Base-by-base conservation (phyloP, 2,329 filamentous ascomycete genomes). In the Aureobasidium zeae region DNA sequence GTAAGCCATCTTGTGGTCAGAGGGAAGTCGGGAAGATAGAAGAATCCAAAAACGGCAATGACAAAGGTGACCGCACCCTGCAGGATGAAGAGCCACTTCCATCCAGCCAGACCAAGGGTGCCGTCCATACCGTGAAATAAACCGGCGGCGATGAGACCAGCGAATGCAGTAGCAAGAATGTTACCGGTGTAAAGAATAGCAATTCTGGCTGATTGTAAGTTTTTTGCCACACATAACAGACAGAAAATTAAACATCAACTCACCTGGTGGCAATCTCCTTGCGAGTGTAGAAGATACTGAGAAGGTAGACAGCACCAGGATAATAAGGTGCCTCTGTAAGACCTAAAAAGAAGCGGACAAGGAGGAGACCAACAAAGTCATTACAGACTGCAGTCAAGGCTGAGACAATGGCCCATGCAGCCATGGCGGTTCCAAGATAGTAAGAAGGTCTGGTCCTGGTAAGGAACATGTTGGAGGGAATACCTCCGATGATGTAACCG, bases 71-170 rank as follows among this genome's bases (percentile, higher is more conserved):
- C 50, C 6, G 29, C 35, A 13, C 55, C 55, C 51, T 57, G 60
- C 21, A 66, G 64, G 44, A 66, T 65, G 49, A 65, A 39, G 1
- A 44, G 11, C 43, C 43, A 45, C 15, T 38, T 25, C 79, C 71
- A 84, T 7, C 76, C 77, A 4, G 69, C 62, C 3, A 79, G 62
- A 2, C 76, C 77, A 12, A 61, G 62, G 1, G 63, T 61, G 5
- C 73, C 69, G 48, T 82, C 70, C 71, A 86, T 74, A 42, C 78
- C 73, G n/a, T 68, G 63, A 1, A 72, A 80, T 41, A 86, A 80
- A 4, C 79, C 67, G 15, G 66, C 65, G 8, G 66, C 66, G 15
- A 70, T 65, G 4, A 70, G 52, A 6, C 81, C 81, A 0, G 79
- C 81, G 52, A 86, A 84, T 1, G 81, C 81, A 3, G 79, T 79